Conservation (phyloP, 306 rosid species). For the Sechiopsis laciniata region DNA sequence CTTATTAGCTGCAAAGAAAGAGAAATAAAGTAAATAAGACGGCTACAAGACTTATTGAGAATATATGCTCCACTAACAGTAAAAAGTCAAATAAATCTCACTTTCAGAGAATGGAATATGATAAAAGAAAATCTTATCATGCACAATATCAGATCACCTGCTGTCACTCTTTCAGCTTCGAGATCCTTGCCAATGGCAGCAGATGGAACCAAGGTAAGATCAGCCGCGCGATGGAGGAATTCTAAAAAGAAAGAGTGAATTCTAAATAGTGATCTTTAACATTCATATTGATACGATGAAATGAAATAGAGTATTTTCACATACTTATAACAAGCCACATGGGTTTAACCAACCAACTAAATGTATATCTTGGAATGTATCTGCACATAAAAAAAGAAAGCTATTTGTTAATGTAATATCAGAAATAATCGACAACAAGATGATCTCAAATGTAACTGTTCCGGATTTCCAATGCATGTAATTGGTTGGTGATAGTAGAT, state of each 20-base stretch:
- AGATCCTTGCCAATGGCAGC: constrained; percentile 87
- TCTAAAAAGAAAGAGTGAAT: constrained; percentile 44
- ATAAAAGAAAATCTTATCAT: background rate
- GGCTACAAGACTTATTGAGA: background rate
- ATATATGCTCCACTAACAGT: background rate
- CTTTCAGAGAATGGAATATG: background rate
- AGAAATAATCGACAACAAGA: background rate
- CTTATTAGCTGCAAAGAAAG: constrained; percentile 62
- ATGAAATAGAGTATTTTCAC: constrained; percentile 25
- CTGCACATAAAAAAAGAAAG: constrained; percentile 35
- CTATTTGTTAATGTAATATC: background rate
- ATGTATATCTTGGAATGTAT: constrained; percentile 95
- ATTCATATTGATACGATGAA: background rate
- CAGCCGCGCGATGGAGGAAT: constrained; percentile 94
- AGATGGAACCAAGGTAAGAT: constrained; percentile 90
- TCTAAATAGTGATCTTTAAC: constrained; percentile 24
- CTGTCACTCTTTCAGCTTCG: constrained; percentile 62
- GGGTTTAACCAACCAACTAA: constrained; percentile 97
- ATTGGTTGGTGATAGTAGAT: background rate
- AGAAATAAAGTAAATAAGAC: background rate
- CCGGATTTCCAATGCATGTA: background rate
- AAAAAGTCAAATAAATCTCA: background rate
- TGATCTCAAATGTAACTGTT: background rate
- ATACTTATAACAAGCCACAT: constrained; percentile 96
- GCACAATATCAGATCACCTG: constrained; percentile 51